These are phyloP conservation scores for Irpex sp. DNA, from an alignment of 1,284 basidiomycete genomes.

Conservation along the genomic window DNA sequence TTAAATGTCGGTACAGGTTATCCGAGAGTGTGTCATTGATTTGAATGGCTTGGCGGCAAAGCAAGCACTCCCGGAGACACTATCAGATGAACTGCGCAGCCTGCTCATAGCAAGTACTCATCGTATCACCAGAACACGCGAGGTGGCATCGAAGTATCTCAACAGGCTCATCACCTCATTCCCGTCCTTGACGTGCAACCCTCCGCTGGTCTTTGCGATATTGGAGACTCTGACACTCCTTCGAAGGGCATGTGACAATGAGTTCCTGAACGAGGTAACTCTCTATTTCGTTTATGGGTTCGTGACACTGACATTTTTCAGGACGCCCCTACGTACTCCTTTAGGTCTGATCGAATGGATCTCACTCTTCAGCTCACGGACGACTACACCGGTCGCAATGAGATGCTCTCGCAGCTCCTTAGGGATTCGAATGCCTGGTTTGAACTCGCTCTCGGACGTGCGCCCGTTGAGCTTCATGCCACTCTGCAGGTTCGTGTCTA, in stretches of 20 bases:
- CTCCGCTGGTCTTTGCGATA: slow-evolving; percentile 83
- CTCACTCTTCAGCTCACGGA: slow-evolving; percentile 85
- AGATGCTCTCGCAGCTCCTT: slow-evolving; percentile 77
- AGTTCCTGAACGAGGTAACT: slow-evolving; percentile 86
- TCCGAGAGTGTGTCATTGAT: slow-evolving; percentile 68
- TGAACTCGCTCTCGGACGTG: slow-evolving; percentile 78
- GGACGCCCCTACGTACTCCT: slow-evolving; percentile 89
- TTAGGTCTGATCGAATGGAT: slow-evolving; percentile 72
- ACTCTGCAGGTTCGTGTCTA: slow-evolving; percentile 70
- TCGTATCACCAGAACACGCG: slow-evolving; percentile 77
- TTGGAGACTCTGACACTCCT: slow-evolving; percentile 91
- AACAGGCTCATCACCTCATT: slow-evolving; percentile 89
- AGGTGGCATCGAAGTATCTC: slow-evolving; percentile 80
- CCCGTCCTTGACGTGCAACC: slow-evolving; percentile 92
- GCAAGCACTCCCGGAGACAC: slow-evolving; percentile 73
- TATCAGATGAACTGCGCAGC: slow-evolving; percentile 74
- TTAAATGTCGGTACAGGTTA: slow-evolving; percentile 45
- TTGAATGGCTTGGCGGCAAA: slow-evolving; percentile 73
- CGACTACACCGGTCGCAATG: slow-evolving; percentile 82
- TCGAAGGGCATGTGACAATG: slow-evolving; percentile 86
- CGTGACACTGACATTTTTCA: slow-evolving; percentile 27
- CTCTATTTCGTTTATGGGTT: not conserved
- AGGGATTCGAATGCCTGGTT: slow-evolving; percentile 82
- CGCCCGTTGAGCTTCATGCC: slow-evolving; percentile 90
- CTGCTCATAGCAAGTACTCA: slow-evolving; percentile 85